These are phyloP conservation scores for Pichia exigua DNA, from an alignment of 805 yeast species.

Conservation along the genomic window DNA sequence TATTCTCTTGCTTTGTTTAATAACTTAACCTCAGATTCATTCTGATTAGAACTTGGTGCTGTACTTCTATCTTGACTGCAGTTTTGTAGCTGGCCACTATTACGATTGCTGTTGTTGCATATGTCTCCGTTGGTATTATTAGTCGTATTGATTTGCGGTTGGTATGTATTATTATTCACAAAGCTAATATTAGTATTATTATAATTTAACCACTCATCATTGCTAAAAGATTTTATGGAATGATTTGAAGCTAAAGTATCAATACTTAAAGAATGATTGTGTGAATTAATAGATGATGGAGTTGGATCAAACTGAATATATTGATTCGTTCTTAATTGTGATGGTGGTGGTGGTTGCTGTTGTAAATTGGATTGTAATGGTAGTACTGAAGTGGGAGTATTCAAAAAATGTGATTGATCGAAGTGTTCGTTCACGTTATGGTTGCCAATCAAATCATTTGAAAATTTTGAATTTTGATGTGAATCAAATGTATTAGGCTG, in stretches of 20 bases:
- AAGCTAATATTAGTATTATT: not conserved
- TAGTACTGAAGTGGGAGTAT: not conserved
- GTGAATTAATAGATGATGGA: slow-evolving; percentile 1
- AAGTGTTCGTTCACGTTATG: not conserved
- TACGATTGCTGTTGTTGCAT: not conserved
- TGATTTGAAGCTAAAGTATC: slow-evolving; percentile 1
- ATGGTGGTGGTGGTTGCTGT: not conserved
- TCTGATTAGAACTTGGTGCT: not conserved
- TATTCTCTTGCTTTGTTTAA: not conserved
- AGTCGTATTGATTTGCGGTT: not conserved
- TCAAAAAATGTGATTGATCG: not conserved
- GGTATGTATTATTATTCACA: not conserved
- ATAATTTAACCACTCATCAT: slow-evolving; percentile 1
- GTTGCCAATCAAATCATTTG: not conserved
- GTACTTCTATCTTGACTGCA: not conserved
- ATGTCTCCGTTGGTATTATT: not conserved
- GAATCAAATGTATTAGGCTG: not conserved
- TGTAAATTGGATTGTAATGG: not conserved
- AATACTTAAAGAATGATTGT: slow-evolving; percentile 4
- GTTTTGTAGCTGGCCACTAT: not conserved
- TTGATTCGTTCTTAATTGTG: not conserved
- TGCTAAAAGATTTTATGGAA: slow-evolving; percentile 3
- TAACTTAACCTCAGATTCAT: not conserved
- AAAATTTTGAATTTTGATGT: not conserved
- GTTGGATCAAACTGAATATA: slow-evolving; percentile 5